Conservation (phyloP, 2,329 filamentous ascomycete genomes). For the Penicillium verrucosum region DNA sequence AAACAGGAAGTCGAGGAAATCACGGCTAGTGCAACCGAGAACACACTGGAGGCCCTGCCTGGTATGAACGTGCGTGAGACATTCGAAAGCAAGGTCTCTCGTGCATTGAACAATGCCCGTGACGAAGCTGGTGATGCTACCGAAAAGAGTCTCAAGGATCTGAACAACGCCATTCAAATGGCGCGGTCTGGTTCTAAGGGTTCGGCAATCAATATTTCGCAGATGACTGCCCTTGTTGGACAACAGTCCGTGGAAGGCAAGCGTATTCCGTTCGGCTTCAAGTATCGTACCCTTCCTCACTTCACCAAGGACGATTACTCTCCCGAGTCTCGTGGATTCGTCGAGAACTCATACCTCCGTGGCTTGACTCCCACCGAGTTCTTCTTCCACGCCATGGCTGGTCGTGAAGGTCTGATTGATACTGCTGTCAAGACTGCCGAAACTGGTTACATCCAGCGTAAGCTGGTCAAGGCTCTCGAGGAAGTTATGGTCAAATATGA, state of each 20-base stretch:
- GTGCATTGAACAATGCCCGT: constrained; percentile 90
- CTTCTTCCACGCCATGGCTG: constrained; percentile 99
- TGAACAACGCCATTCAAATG: constrained; percentile 97
- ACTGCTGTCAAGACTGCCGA: constrained; percentile 99
- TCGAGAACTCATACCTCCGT: constrained; percentile 97
- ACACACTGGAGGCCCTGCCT: constrained; percentile 84
- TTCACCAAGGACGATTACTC: constrained; percentile 99
- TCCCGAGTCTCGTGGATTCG: constrained; percentile 92
- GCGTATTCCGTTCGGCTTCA: constrained; percentile 98
- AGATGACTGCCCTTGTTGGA: constrained; percentile 97
- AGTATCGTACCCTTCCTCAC: constrained; percentile 92
- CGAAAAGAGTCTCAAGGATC: constrained; percentile 86
- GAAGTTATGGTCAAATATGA: constrained; percentile 98
- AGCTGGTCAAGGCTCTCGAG: constrained; percentile 95
- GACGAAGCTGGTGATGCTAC: constrained; percentile 93
- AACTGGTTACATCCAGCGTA: constrained; percentile 97
- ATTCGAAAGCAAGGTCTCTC: constrained; percentile 95
- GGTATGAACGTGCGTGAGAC: constrained; percentile 99
- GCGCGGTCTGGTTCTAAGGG: constrained; percentile 96
- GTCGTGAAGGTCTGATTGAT: constrained; percentile 99
- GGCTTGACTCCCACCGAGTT: constrained; percentile 94
- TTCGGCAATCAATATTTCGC: constrained; percentile 98
- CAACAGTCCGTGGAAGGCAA: constrained; percentile 98
- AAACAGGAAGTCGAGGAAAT: constrained; percentile 77
- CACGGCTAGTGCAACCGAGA: constrained; percentile 74